phyloP scores from a whole-genome alignment of 2,329 filamentous ascomycete genomes.

The Pyrenochaeta sp. region DNA sequence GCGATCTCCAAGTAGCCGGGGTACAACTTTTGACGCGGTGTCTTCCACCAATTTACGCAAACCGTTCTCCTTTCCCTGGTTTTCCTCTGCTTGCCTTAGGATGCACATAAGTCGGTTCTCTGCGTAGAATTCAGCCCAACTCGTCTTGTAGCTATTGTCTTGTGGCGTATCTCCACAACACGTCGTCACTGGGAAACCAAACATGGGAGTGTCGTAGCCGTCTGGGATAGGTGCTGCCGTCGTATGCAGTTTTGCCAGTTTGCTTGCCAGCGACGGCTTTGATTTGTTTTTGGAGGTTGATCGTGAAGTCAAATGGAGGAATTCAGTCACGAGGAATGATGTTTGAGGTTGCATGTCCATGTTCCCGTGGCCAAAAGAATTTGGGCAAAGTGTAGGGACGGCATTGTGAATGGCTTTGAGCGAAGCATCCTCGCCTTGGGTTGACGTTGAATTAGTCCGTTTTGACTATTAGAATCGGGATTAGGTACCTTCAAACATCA shows the following conservation, averaged over 20 bases:
- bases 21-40: conserved; percentile 72
- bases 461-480: not conserved
- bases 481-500: conserved; percentile 72
- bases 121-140: conserved; percentile 88
- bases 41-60: conserved; percentile 70
- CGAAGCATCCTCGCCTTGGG: conserved; percentile 77
- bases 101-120: conserved; percentile 76
- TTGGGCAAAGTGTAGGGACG: conserved; percentile 78
- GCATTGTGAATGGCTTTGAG: conserved; percentile 79
- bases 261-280: conserved; percentile 68
- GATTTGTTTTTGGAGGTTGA: conserved; percentile 32
- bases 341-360: conserved; percentile 58
- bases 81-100: conserved; percentile 61
- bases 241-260: conserved; percentile 80
- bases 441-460: not conserved
- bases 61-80: conserved; percentile 70
- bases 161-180: conserved; percentile 88
- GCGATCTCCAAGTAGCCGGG: conserved; percentile 73
- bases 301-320: conserved; percentile 65
- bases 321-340: conserved; percentile 75
- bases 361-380: conserved; percentile 74
- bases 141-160: conserved; percentile 74
- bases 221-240: conserved; percentile 72
- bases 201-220: conserved; percentile 67
- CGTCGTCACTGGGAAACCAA: conserved; percentile 84